Evolutionary conservation across 2,329 filamentous ascomycete species (phyloP).

Genomic region (Alternaria gaisen): DNA sequence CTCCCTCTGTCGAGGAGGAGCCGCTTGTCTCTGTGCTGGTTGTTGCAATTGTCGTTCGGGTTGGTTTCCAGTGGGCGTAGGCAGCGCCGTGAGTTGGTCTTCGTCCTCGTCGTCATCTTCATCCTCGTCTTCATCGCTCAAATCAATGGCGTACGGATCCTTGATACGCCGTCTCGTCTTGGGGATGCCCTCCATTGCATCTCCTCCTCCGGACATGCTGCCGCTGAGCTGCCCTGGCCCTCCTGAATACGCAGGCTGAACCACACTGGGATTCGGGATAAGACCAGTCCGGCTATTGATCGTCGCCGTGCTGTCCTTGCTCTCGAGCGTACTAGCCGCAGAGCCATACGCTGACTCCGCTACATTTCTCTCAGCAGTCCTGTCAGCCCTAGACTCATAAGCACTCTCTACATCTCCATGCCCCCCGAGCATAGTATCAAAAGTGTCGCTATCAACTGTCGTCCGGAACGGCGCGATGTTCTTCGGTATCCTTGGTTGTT

Average conservation of each 20-base stretch:
- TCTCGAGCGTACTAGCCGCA: slow-evolving; percentile 47
- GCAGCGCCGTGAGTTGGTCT: slow-evolving; percentile 59
- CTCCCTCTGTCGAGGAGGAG: slow-evolving; percentile 9
- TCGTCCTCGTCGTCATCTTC: slow-evolving; percentile 38
- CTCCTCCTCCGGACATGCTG: slow-evolving; percentile 37
- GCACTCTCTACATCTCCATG: slow-evolving; percentile 46
- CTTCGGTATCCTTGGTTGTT: slow-evolving; percentile 77
- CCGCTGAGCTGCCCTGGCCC: slow-evolving; percentile 46
- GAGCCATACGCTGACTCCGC: slow-evolving; percentile 27
- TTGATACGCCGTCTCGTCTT: slow-evolving; percentile 80
- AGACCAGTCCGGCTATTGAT: slow-evolving; percentile 80
- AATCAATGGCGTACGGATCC: slow-evolving; percentile 94
- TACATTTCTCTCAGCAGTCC: not conserved
- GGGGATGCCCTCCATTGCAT: slow-evolving; percentile 62
- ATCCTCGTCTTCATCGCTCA: slow-evolving; percentile 46
- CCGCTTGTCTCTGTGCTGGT: not conserved
- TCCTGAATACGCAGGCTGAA: slow-evolving; percentile 50
- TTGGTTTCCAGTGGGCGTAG: slow-evolving; percentile 39
- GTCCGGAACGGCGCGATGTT: slow-evolving; percentile 85
- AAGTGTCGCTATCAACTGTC: slow-evolving; percentile 86
- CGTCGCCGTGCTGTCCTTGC: slow-evolving; percentile 63
- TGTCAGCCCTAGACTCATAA: slow-evolving; percentile 8
- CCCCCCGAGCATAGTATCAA: slow-evolving; percentile 54
- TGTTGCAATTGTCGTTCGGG: slow-evolving; percentile 18
- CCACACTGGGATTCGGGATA: slow-evolving; percentile 49